Base-by-base conservation (phyloP, 106 monocot species). In the Acorus gramineus region DNA sequence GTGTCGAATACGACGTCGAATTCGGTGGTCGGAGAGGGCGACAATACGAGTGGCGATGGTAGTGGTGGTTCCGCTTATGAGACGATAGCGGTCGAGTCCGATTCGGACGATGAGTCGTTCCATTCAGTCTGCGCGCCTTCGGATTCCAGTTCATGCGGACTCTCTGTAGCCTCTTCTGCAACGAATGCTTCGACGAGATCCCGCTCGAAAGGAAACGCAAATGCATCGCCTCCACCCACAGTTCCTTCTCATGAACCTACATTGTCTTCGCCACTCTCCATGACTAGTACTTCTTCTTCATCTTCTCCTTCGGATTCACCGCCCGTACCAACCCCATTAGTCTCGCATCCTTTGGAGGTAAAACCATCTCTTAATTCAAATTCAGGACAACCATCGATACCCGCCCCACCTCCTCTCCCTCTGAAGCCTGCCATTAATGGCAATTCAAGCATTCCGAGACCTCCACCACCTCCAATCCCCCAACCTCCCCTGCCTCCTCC, bases 91-190 rank as follows among this genome's bases (percentile, higher is more conserved):
- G 57, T 11, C 28, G 28, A 28, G 28, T 28, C 28, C 28, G 28
- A 28, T 28, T 28, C 28, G 28, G 69, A 60, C 45, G 65, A 59
- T 3, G 78, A 79, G 11, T 78, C 82, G 4, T 78, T 71, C 55
- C 67, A 83, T 57, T 83, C 82, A 2, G 42, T 68, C 3, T 65
- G 69, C 47, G 61, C 67, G 28, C 28, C 28, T 47, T 77, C 66
- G 11, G 65, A 56, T 50, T 68, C 72, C 14, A 57, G 64, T 3
- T 46, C 59, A 12, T 63, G 53, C 3, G 50, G 46, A 0, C 48
- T 50, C 46, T 56, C 61, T 3, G 51, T 57, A 3, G 52, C 42
- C 28, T 28, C 28, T 50, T 78, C 71, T 63, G 63, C 55, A 14
- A 28, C 28, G 28, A 28, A 28, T 28, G 28, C 28, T 28, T 28